Evolutionary conservation across 176 grass and related monocot genomes (phyloP).

Genomic region (Luzula sylvatica): DNA sequence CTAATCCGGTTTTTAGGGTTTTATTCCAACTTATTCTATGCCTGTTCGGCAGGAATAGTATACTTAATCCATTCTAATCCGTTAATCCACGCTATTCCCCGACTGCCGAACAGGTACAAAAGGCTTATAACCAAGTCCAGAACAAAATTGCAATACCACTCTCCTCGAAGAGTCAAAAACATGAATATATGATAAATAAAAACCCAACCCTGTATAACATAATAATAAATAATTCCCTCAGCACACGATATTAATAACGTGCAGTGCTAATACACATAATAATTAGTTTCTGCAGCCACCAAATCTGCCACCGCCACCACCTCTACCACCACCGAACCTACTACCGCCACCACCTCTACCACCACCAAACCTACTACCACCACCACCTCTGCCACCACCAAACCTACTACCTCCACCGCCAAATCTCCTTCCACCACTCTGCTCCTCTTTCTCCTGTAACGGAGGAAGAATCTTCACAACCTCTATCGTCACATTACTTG

Average conservation of each 20-base stretch:
- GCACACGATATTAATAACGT: background rate
- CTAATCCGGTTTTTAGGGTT: too few species aligned
- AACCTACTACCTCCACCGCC: slow-evolving; percentile 24
- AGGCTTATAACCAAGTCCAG: too few species aligned
- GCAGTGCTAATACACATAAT: slow-evolving; percentile 1
- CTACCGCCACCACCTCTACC: slow-evolving; percentile 26
- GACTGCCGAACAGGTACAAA: too few species aligned
- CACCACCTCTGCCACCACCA: slow-evolving; percentile 28
- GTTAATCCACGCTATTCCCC: too few species aligned
- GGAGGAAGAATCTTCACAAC: slow-evolving; percentile 58
- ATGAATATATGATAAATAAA: background rate
- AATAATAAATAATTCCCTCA: slow-evolving; percentile 28
- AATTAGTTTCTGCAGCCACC: slow-evolving; percentile 38
- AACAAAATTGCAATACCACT: too few species aligned
- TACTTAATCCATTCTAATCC: too few species aligned
- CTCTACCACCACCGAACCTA: slow-evolving; percentile 34
- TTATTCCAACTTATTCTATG: too few species aligned
- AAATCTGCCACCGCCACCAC: slow-evolving; percentile 55
- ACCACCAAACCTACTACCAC: too few species aligned
- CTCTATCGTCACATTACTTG: slow-evolving; percentile 49
- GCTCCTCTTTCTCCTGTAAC: slow-evolving; percentile 68
- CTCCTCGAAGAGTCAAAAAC: too few species aligned
- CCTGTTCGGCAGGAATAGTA: too few species aligned
- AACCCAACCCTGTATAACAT: slow-evolving; percentile 17
- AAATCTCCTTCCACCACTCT: slow-evolving; percentile 32